These are phyloP conservation scores for Wickerhamomyces kurtzmanii DNA, from an alignment of 805 yeast genomes.

Conservation along the genomic window DNA sequence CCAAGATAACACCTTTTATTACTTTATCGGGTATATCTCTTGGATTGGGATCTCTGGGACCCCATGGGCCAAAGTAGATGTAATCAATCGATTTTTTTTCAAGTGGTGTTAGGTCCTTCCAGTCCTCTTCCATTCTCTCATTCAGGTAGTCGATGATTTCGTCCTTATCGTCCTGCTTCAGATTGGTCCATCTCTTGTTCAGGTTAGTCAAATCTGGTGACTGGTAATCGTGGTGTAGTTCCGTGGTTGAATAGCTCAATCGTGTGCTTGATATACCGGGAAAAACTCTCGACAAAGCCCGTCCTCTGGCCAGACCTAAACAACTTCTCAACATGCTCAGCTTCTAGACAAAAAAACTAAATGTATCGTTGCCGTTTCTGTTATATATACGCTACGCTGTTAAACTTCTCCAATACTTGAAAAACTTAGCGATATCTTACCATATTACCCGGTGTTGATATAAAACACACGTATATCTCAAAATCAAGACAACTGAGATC, in stretches of 20 bases:
- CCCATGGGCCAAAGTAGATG: constrained; percentile 27
- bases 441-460: no score
- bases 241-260: neutral
- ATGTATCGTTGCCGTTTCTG: no score
- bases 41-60: constrained; percentile 17
- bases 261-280: no score
- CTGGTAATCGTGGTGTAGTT: constrained; percentile 2
- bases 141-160: constrained; percentile 25
- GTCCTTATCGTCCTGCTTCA: constrained; percentile 20
- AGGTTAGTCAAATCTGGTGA: constrained; percentile 21
- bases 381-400: no score
- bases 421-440: no score
- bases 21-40: constrained; percentile 6
- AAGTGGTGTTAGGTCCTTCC: constrained; percentile 18
- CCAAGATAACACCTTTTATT: constrained; percentile 8
- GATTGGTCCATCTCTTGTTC: constrained; percentile 20
- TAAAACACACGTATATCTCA: no score
- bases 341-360: no score
- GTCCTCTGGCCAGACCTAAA: no score
- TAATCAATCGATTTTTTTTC: constrained; percentile 23
- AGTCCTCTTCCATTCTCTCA: constrained; percentile 20
- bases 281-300: no score
- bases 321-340: no score
- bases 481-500: no score
- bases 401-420: no score